Evolutionary conservation across 1,139 yeast genomes (phyloP), one percentile per base, ranked within the genome.

Genomic region (Lodderomyces beijingensis): DNA sequence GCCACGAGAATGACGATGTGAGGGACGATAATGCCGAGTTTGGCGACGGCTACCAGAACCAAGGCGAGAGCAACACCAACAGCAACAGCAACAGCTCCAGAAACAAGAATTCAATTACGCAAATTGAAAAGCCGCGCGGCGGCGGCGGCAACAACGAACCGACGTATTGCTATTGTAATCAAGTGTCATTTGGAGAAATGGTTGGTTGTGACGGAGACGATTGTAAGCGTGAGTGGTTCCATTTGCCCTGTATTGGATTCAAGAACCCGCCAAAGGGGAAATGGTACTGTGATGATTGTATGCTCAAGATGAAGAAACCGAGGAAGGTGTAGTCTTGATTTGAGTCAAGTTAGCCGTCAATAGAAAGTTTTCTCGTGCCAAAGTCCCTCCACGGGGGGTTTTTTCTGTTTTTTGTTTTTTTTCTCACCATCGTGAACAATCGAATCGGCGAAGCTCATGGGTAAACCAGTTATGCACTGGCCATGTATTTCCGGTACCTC

Each of bases 161-260:
- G 1, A 77, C 91, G 3, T 91, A 91, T 55, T 91, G 98, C 58
- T 87, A 87, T 59, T 91, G 98, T 63, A 87, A 88, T 55, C 96
- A 89, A 54, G 95, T 88, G 1, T 89, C 97, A 3, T 89, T 85
- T 56, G 98, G 98, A 13, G 97, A 91, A 52, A 91, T 91, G 98
- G 96, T 91, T 40, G 98, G 95, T 3, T 91, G 98, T 60, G 98
- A 91, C 53, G 96, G 96, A 3, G 91, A 84, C 30, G 79, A 82
- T 42, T 91, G 98, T 62, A 82, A 82, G 53, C 70, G 89, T 35
- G 97, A 91, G 57, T 91, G 98, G 98, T 91, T 91, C 65, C 98
- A 91, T 61, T 69, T 89, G 51, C 96, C 96, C 12, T 91, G 98
- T 58, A 89, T 88, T 32, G 96, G 96, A 2, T 73, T 89, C 44